These are phyloP conservation scores for Fusarium aywerte DNA, from an alignment of 2,329 filamentous ascomycete species.

Conservation along the genomic window DNA sequence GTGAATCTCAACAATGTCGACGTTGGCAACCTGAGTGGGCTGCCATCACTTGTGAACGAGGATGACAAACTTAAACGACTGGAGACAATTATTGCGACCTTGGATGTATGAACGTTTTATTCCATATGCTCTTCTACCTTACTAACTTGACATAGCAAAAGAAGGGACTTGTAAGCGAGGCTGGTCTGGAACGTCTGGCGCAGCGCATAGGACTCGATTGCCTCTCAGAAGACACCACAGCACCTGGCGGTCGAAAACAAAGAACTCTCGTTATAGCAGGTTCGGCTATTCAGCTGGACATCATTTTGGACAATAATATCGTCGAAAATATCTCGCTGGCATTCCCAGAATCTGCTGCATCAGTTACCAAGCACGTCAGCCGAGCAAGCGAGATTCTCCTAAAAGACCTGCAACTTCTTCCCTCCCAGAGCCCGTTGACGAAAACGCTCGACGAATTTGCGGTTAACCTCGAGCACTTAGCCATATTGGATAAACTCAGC, in stretches of 20 bases:
- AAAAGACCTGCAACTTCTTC: conserved; percentile 69
- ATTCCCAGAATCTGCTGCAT: conserved; percentile 69
- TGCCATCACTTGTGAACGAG: conserved; percentile 58
- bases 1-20: conserved; percentile 64
- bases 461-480: conserved; percentile 75
- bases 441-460: conserved; percentile 78
- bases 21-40: conserved; percentile 58
- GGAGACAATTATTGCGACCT: conserved; percentile 61
- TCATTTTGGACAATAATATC: conserved; percentile 69
- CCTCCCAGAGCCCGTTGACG: conserved; percentile 72
- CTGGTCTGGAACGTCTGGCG: conserved; percentile 77
- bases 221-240: conserved; percentile 66
- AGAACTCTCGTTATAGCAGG: conserved; percentile 71
- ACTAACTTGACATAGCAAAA: conserved; percentile 49
- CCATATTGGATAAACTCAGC: conserved; percentile 77
- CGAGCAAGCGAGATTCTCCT: conserved; percentile 74
- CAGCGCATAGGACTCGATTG: conserved; percentile 73
- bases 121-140: not conserved
- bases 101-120: conserved; percentile 56
- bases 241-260: conserved; percentile 59
- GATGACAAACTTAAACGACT: conserved; percentile 67
- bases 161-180: conserved; percentile 76
- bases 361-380: conserved; percentile 68
- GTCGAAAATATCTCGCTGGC: conserved; percentile 71
- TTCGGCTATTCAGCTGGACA: conserved; percentile 68